Base-by-base conservation (phyloP, 1,139 yeast species). In the Lodderomyces parapsilosis region DNA sequence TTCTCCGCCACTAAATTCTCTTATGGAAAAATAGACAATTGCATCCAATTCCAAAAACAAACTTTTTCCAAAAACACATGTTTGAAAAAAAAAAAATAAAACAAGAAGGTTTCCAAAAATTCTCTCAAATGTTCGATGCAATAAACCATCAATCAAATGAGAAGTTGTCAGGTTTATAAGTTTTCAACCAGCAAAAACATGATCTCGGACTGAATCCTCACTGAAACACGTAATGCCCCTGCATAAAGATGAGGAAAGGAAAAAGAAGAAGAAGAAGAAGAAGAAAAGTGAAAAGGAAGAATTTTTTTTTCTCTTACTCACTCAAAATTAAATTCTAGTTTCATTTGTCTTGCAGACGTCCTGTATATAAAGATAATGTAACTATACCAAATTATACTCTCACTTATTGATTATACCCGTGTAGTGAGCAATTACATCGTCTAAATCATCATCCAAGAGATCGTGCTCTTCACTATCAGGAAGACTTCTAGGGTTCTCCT, bases 121-220 rank as follows among this genome's bases (percentile, higher is more conserved):
- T 85, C 94, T 87, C 82, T 74, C 60, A 62, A 63, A 59, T 62
- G 58, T 60, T 63, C 55, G 56, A 61, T 36, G 23, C 60, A 74
- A 53, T 78, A 65, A 65, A 72, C 66, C 63, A 62, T 13, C 62
- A 69, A 48, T 65, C 78, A 70, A 30, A 71, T 63, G 71, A 83
- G 88, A 84, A 90, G 98, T 80, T 90, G 97, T 90, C 97, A 83
- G 95, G 93, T 87, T 49, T 85, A 84, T 30, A 81, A 86, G 93
- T 90, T 91, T 91, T 91, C 97, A 91, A 91, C 97, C 96, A 91
- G 99, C 99, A 91, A 91, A 90, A 87, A 91, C 98, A 91, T 96
- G 96, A 89, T 89, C 99, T 91, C 99, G 98, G 98, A 93, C 96
- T 30, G 96, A 90, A 90, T 93, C 98, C 97, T 91, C 99, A 91